These are phyloP conservation scores for Auricularia sp. DNA, from an alignment of 768 basidiomycete species.

Conservation along the genomic window DNA sequence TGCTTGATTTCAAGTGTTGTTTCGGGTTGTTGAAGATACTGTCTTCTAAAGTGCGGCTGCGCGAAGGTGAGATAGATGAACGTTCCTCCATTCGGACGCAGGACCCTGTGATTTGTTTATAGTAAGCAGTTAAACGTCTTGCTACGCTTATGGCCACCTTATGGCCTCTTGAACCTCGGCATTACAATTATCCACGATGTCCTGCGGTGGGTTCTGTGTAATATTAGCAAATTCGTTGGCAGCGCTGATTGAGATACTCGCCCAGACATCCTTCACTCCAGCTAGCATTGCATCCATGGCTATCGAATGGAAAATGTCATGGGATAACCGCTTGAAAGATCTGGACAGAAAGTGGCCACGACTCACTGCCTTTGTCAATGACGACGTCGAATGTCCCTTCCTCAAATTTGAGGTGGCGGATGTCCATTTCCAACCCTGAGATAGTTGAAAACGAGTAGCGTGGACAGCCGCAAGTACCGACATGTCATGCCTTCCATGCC, in stretches of 20 bases:
- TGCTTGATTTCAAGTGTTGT: constrained; percentile 58
- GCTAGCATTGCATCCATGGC: constrained; percentile 89
- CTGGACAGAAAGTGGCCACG: too few relatives aligned
- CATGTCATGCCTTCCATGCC: constrained; percentile 58
- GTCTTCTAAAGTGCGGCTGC: constrained; percentile 77
- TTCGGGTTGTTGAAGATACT: constrained; percentile 46
- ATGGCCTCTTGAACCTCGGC: constrained; percentile 70
- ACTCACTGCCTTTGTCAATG: constrained; percentile 62
- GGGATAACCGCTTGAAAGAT: too few relatives aligned
- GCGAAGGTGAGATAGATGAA: constrained; percentile 83
- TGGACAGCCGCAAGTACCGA: neutral
- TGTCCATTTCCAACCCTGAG: constrained; percentile 78
- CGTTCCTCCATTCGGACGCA: constrained; percentile 44
- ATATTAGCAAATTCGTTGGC: neutral
- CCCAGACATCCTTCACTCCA: constrained; percentile 74
- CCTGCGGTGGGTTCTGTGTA: constrained; percentile 59
- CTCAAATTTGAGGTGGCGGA: constrained; percentile 55
- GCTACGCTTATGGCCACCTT: constrained; percentile 33
- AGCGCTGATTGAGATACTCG: constrained; percentile 20
- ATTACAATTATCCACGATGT: constrained; percentile 60
- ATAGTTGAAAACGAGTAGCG: neutral
- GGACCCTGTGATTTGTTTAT: constrained; percentile 36
- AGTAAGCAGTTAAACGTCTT: neutral
- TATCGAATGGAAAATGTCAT: constrained; percentile 30
- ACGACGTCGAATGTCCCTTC: constrained; percentile 61